phyloP scores from a whole-genome alignment of 2,329 filamentous ascomycete genomes.

The Aspergillus tanneri region DNA sequence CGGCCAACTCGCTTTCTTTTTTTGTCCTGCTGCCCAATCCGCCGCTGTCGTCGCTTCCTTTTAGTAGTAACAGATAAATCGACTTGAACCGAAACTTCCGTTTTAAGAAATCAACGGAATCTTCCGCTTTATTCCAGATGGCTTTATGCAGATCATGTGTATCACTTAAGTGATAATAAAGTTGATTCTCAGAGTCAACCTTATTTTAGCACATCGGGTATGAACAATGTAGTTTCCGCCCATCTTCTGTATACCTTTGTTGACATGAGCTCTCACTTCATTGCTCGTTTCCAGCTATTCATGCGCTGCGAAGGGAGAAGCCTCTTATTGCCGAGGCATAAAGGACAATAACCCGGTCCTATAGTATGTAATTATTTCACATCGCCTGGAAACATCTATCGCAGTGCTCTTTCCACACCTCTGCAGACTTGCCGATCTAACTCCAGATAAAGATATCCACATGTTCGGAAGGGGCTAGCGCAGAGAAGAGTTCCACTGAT shows the following conservation, averaged over 20 bases:
- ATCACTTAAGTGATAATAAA: constrained; percentile 8
- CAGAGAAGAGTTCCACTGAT: no score
- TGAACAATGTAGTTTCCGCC: constrained; percentile 3
- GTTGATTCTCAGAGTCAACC: constrained; percentile 5
- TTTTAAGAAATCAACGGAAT: not conserved
- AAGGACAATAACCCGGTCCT: not conserved
- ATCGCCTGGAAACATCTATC: not conserved
- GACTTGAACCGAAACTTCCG: no score
- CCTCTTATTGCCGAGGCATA: constrained; percentile 1
- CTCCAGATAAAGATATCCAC: no score
- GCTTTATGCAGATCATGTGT: constrained; percentile 6
- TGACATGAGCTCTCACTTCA: constrained; percentile 2
- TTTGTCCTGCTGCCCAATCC: no score
- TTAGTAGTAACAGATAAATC: no score
- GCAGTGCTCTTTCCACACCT: not conserved
- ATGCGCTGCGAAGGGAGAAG: constrained; percentile 4
- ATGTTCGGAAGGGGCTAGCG: no score
- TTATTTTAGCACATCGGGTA: constrained; percentile 6
- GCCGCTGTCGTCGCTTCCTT: no score
- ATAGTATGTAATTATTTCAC: constrained; percentile 2
- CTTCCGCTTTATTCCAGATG: constrained; percentile 4
- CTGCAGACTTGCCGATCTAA: no score
- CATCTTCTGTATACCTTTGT: constrained; percentile 3
- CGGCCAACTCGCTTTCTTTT: no score
- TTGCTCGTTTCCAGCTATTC: constrained; percentile 7